Conservation (phyloP, 2,329 filamentous ascomycete species). For the Sporothrix brunneoviolacea region DNA sequence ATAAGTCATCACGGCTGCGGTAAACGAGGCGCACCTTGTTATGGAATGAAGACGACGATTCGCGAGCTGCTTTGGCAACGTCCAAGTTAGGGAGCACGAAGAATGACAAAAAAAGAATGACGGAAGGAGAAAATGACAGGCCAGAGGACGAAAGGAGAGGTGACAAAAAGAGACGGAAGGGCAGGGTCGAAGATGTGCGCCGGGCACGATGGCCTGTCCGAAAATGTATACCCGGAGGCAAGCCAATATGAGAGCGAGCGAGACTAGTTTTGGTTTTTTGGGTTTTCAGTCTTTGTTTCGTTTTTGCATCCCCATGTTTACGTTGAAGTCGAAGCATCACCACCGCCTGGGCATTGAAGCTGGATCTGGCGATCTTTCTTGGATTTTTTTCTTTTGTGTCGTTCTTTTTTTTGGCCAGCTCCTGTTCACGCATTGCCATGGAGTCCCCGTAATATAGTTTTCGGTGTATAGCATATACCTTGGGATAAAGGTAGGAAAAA, state of each 20-base stretch:
- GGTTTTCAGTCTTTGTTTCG: background rate
- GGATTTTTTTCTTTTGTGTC: background rate
- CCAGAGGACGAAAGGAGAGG: too few relatives aligned
- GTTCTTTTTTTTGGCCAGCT: background rate
- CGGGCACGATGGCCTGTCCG: background rate
- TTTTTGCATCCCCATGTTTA: too few relatives aligned
- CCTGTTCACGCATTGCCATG: constrained; percentile 5
- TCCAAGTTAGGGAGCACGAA: too few relatives aligned
- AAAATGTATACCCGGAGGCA: constrained; percentile 1
- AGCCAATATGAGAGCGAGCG: too few relatives aligned
- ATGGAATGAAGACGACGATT: too few relatives aligned
- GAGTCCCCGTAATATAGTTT: constrained; percentile 3
- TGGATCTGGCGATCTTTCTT: too few relatives aligned
- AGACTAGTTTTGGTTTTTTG: background rate
- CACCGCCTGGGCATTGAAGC: background rate
- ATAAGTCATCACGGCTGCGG: constrained; percentile 34
- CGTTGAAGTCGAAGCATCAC: too few relatives aligned
- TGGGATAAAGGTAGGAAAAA: background rate
- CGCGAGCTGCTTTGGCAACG: too few relatives aligned
- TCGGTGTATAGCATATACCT: background rate
- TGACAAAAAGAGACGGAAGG: background rate
- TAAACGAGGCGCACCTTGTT: background rate
- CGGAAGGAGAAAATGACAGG: too few relatives aligned
- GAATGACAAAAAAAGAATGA: background rate
- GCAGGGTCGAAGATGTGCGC: too few relatives aligned